Base-by-base conservation (phyloP, 768 basidiomycete genomes). In the Agrocybe praecox region DNA sequence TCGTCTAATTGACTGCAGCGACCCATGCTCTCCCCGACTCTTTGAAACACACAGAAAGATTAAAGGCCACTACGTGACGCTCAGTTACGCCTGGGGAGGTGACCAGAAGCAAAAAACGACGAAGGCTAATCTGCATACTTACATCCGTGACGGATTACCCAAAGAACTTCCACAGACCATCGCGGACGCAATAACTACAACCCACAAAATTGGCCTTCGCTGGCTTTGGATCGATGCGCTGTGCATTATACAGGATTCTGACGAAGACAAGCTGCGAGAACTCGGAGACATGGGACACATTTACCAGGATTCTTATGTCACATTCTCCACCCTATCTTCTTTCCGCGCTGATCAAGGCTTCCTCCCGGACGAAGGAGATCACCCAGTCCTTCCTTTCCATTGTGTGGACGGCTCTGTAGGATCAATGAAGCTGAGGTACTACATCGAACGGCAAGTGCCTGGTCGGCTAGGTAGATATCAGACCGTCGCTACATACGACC, bases 201-300 rank as follows among this genome's bases (percentile, higher is more conserved):
- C 53, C 7, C 18, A 47, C 11, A 36, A 46, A 10, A 19, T 54
- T 15, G 46, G 46, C 10, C 12, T 36, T 17, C 46, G 46, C 11
- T 54, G 46, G 17, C 53, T 54, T 18, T 54, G 53, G 53, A 45
- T 54, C 7, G 53, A 54, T 24, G 44, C 53, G 14, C 34, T 54
- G 2, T 54, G 53, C 17, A 54, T 54, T 17, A 34, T 54, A 8
- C 53, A 54, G 46, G 53, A 54, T 23, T 54, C 53, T 6, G 46
- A 15, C 17, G 53, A 54, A 23, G 53, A 54, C 43, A 54, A 54
- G 34, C 21, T 46, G 6, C 23, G 15, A 1, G 53, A 54, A 12
- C 32, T 54, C 14, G 34, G 21, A 0, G 45, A 46, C 36, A 54
- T 54, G 53, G 46, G 19, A 17, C 44, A 40, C 10, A 54, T 54